Base-by-base conservation (phyloP, 169 alveolate species). In the Eimeria maxima region DNA sequence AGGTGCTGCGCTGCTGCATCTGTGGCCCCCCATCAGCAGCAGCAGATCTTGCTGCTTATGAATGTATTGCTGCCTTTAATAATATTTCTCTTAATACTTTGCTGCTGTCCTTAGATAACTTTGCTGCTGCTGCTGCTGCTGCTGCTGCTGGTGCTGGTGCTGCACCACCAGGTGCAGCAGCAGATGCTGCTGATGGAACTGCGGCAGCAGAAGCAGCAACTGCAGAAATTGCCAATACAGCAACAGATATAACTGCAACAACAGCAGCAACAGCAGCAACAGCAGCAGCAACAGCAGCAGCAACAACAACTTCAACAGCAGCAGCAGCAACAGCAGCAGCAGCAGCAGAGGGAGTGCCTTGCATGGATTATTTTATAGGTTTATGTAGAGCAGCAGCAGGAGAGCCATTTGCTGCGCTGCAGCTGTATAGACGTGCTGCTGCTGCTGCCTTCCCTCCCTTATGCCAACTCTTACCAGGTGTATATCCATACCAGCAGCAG, bases 1-100 rank as follows among this genome's bases (percentile, higher is more conserved):
- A 65, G 22, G 24, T 47, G 38, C 65, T 78, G 44, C 60, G 89
- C 55, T 38, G 33, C 33, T 78, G 89, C 89, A 65, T 78, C 89
- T 78, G 89, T 22, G 89, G 89, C 65, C 89, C 89, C 1, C 89
- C 89, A 53, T 78, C 89, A 27, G 89, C 89, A 27, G 89, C 89
- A 45, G 92, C 92, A 27, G 92, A 50, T 29, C 14, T n/a, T 50
- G 71, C 50, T 5, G 92, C 38, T n/a, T 50, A 55, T n/a, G 92
- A 57, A 11, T 47, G 76, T 42, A 50, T 50, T 53, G 92, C 92
- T 11, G 92, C 74, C 5, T 55, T 20, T 57, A 83, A 83, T 16
- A 80, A 33, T 14, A 47, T 24, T n/a, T 6, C 8, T 42, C 5
- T 42, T 0, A 16, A 29, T 18, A 7, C 47, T 45, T 24, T 44